Conservation (phyloP, 2,329 filamentous ascomycete genomes). For the Didymella exigua region DNA sequence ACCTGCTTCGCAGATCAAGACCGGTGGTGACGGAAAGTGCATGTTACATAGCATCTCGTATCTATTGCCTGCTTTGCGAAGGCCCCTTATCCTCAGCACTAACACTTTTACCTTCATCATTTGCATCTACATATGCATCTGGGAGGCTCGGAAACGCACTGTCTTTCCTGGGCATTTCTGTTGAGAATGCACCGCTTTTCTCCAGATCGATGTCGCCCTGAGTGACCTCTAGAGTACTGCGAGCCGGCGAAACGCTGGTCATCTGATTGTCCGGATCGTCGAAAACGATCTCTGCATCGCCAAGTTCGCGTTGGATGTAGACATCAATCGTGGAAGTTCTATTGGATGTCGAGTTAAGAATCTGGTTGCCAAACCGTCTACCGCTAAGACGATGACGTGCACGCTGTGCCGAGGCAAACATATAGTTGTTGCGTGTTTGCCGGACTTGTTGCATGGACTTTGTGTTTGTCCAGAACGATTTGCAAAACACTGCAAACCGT, state of each 20-base stretch:
- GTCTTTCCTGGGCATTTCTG: background rate
- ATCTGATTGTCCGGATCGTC: constrained; percentile 13
- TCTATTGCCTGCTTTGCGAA: background rate
- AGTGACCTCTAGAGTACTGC: background rate
- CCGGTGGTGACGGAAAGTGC: too few species aligned
- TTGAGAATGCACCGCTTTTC: background rate
- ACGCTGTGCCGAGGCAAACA: background rate
- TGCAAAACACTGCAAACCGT: constrained; percentile 8
- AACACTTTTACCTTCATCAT: background rate
- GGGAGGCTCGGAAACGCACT: background rate
- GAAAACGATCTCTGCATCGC: background rate
- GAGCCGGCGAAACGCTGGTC: background rate
- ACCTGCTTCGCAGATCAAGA: too few species aligned
- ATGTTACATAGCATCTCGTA: too few species aligned
- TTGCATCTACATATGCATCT: background rate
- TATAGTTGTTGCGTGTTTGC: background rate
- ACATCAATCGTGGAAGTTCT: constrained; percentile 1
- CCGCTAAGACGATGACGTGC: background rate
- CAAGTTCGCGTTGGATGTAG: constrained; percentile 1
- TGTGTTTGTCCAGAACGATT: constrained; percentile 1
- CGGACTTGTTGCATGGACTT: background rate
- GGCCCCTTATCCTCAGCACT: background rate
- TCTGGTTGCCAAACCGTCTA: background rate
- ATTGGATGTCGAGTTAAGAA: constrained; percentile 10
- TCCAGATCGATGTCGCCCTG: background rate